Conservation (phyloP, 148 eudicot species). For the Rhododendron ovatum region DNA sequence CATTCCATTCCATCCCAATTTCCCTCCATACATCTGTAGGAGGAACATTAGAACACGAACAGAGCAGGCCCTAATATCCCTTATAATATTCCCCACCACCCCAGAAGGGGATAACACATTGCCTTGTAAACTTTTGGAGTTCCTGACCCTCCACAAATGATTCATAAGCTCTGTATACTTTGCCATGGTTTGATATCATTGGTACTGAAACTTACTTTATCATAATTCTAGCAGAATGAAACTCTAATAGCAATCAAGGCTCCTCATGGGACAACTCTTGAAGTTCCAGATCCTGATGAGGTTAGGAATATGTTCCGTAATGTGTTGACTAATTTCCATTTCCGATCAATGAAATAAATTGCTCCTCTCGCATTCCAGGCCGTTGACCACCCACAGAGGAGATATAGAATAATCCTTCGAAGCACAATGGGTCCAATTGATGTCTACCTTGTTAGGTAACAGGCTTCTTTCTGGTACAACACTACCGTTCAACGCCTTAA, state of each 20-base stretch:
- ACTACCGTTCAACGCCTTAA: not conserved
- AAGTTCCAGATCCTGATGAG: conserved; percentile 98
- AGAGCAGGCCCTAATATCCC: not conserved
- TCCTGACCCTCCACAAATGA: not conserved
- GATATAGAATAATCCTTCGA: conserved; percentile 90
- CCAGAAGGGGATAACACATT: not conserved
- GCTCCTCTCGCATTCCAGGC: conserved; percentile 38
- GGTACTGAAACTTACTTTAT: not conserved
- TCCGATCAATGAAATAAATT: not conserved
- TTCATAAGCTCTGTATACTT: not conserved
- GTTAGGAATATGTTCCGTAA: conserved; percentile 25
- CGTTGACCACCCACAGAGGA: conserved; percentile 89
- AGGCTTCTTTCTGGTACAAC: conserved; percentile 6
- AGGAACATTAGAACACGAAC: not conserved
- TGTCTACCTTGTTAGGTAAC: conserved; percentile 90
- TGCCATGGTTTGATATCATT: not conserved
- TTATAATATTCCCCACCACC: not conserved
- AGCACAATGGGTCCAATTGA: conserved; percentile 99
- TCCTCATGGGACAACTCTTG: conserved; percentile 98
- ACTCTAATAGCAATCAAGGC: conserved; percentile 95
- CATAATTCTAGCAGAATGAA: conserved; percentile 58
- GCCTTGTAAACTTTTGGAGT: not conserved
- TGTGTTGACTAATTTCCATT: not conserved
- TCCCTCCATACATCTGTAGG: not conserved
- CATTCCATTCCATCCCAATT: not conserved